Percentiles rank a stretch among this genome's conserved stretches.
Evolutionary conservation across 805 yeast genomes (phyloP).

Genomic region (Suhomyces canberraensis): DNA sequence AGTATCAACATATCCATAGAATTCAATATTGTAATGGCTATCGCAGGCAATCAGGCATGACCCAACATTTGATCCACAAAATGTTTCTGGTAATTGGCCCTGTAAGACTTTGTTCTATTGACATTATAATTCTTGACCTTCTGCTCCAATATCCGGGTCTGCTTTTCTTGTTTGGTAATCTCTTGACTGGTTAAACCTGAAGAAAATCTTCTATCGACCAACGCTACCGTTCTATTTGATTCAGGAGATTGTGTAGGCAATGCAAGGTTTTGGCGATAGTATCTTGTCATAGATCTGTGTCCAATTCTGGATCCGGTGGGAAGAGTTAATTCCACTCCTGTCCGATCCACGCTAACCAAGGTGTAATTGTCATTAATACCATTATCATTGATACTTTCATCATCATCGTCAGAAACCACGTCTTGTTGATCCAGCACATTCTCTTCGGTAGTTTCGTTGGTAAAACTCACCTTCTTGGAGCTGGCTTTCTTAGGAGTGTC

Average conservation of each 20-base stretch:
- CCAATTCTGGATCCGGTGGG: slow-evolving; percentile 81
- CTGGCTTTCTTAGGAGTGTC: slow-evolving; percentile 12
- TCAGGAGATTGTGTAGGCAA: slow-evolving; percentile 44
- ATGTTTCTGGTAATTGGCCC: slow-evolving; percentile 35
- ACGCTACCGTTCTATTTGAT: slow-evolving; percentile 70
- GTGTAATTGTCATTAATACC: slow-evolving; percentile 23
- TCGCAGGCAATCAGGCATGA: slow-evolving; percentile 10
- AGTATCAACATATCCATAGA: too few species aligned
- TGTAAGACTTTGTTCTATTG: slow-evolving; percentile 23
- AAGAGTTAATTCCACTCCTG: slow-evolving; percentile 64
- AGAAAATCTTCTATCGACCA: slow-evolving; percentile 60
- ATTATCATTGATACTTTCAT: slow-evolving; percentile 12
- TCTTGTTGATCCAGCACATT: background rate
- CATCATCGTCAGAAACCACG: slow-evolving; percentile 8
- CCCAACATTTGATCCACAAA: slow-evolving; percentile 71
- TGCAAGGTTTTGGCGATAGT: slow-evolving; percentile 59
- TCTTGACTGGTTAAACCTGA: slow-evolving; percentile 32
- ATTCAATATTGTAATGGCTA: too few species aligned
- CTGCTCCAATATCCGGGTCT: slow-evolving; percentile 20
- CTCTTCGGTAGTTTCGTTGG: slow-evolving; percentile 3
- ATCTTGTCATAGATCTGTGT: slow-evolving; percentile 72
- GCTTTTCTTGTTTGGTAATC: slow-evolving; percentile 33
- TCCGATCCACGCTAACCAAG: slow-evolving; percentile 45
- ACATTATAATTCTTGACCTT: slow-evolving; percentile 22
- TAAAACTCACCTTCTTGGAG: slow-evolving; percentile 12